Evolutionary conservation across 495 filamentous ascomycete genomes (phyloP), one percentile per base, ranked within the genome.

Genomic region (Darksidea phi): DNA sequence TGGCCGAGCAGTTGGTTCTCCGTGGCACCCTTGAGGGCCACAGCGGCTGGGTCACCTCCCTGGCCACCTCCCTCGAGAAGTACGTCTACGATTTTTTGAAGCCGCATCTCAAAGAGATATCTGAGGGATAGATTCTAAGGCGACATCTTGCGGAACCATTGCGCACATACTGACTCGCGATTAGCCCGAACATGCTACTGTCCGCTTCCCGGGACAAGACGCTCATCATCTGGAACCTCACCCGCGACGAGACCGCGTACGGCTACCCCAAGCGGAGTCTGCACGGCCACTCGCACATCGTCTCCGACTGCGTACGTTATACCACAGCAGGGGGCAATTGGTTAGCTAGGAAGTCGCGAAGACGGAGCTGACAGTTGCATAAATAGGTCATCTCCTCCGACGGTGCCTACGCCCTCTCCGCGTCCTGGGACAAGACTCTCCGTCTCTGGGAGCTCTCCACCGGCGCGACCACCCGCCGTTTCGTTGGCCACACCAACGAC

Each of bases 161-260:
- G 28, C 28, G 28, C 28, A 50, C 25, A 68, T 69, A 70, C 73
- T 78, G 72, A 75, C 43, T 21, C 23, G 18, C 12, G 26, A 17
- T 3, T 76, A 92, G 89, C 88, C 95, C 95, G 73, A 97, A 99
- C 85, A 99, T 99, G 95, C 91, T 99, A 74, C 88, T 99, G 67
- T 99, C 94, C 61, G 91, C 84, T 71, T 89, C 84, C 78, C 90
- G 94, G 77, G 94, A 99, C 86, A 96, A 97, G 86, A 90, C 89
- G 70, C 82, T 99, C 75, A 99, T 99, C 82, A 93, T 99, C 86
- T 99, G 94, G 94, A 95, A 96, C 87, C 87, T 99, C 70, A 97
- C 94, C 78, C 93, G 94, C 78, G 94, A 99, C 77, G 94, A 97
- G 79, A 85, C 87, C 76, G 84, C 87, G 71, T 97, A 96, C 82